A percentile compares a stretch with the other conserved stretches of the same genome.
phyloP scores from a whole-genome alignment of 148 eudicot species.

The Camellia lanceoleosa region DNA sequence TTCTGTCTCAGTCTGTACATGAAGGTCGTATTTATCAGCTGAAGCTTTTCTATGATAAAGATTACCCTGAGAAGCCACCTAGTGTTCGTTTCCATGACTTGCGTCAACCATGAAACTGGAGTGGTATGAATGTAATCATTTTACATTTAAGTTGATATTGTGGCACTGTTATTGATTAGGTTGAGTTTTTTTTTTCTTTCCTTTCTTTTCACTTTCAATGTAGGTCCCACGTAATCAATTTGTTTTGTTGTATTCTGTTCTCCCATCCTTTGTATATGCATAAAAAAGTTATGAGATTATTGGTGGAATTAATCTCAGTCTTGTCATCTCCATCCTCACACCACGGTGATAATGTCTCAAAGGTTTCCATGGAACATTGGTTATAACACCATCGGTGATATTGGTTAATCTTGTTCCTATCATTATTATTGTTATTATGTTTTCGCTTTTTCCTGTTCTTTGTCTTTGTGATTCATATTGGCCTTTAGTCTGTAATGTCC shows the following conservation, averaged over 20 bases:
- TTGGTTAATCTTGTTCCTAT: background rate
- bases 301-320: background rate
- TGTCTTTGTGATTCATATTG: no score
- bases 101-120: conserved; percentile 54
- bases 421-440: background rate
- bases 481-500: background rate
- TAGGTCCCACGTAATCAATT: background rate
- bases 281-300: background rate
- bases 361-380: background rate
- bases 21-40: conserved; percentile 60
- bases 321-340: background rate
- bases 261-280: background rate
- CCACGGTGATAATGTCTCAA: background rate
- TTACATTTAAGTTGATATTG: background rate
- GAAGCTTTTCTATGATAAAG: conserved; percentile 58
- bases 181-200: background rate
- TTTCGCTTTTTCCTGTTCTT: no score
- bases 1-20: conserved; percentile 41
- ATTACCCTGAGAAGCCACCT: conserved; percentile 62
- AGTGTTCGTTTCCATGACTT: conserved; percentile 56
- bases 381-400: background rate
- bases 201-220: background rate
- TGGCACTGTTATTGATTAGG: background rate
- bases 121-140: conserved; percentile 31
- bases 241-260: background rate